Conservation (phyloP, 2,329 filamentous ascomycete species). For the Cladosporium sp. region DNA sequence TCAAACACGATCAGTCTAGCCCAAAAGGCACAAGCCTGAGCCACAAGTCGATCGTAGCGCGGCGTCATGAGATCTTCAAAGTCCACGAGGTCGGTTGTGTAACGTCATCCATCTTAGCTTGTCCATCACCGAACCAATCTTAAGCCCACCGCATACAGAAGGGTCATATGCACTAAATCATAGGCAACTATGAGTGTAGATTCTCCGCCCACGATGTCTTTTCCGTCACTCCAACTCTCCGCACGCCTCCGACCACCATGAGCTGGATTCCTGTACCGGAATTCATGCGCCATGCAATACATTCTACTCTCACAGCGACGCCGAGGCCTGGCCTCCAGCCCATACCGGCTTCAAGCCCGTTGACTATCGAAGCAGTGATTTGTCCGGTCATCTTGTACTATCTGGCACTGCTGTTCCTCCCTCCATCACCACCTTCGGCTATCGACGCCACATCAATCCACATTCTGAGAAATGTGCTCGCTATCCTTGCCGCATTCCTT, state of each 20-base stretch:
- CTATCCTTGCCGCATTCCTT: conserved; percentile 32
- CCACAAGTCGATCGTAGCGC: conserved; percentile 4
- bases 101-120: conserved; percentile 6
- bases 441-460: conserved; percentile 27
- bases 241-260: not conserved
- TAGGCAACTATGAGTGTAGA: not conserved
- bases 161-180: not conserved
- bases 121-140: not conserved
- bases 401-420: conserved; percentile 36
- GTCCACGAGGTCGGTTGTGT: not conserved
- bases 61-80: conserved; percentile 8
- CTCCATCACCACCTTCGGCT: conserved; percentile 33
- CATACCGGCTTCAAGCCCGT: conserved; percentile 35
- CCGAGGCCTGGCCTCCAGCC: conserved; percentile 36
- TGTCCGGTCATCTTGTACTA: conserved; percentile 39
- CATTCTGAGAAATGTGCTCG: conserved; percentile 33
- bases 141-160: not conserved
- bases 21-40: conserved; percentile 2
- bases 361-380: conserved; percentile 35
- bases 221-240: too few species aligned
- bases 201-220: too few species aligned
- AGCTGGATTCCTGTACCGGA: conserved; percentile 7
- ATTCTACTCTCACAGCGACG: conserved; percentile 20
- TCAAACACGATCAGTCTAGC: not conserved
- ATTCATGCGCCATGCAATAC: conserved; percentile 19